Evolutionary conservation across 306 rosid species (phyloP).

Genomic region (Carpinus fangiana): DNA sequence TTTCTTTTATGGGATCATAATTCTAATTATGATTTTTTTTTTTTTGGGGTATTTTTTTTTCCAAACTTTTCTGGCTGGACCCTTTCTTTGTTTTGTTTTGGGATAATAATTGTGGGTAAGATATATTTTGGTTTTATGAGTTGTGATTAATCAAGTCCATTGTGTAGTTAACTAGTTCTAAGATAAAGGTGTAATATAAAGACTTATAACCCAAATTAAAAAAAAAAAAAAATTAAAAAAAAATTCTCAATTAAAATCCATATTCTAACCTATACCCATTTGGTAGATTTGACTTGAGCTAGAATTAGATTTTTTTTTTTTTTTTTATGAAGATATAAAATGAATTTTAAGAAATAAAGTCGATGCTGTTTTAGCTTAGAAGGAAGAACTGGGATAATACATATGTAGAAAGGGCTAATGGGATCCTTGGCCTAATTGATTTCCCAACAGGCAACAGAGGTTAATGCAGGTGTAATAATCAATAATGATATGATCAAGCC

Average conservation of each 20-base stretch:
- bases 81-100: no score
- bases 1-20: no score
- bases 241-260: neutral
- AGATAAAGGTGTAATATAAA: no score
- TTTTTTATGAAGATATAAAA: neutral
- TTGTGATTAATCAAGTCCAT: no score
- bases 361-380: conserved; percentile 3
- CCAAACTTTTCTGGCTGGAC: no score
- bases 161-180: no score
- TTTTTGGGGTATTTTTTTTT: no score
- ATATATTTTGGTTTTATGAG: no score
- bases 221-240: no score
- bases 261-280: neutral
- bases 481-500: neutral
- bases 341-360: neutral
- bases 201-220: no score
- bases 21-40: no score
- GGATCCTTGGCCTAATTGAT: neutral
- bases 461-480: neutral
- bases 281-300: neutral
- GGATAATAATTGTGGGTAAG: no score
- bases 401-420: neutral
- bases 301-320: neutral
- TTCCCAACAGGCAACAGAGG: neutral
- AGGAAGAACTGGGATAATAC: conserved; percentile 1